Evolutionary conservation across 768 basidiomycete species (phyloP).

Genomic region (Mycena kentingensis): DNA sequence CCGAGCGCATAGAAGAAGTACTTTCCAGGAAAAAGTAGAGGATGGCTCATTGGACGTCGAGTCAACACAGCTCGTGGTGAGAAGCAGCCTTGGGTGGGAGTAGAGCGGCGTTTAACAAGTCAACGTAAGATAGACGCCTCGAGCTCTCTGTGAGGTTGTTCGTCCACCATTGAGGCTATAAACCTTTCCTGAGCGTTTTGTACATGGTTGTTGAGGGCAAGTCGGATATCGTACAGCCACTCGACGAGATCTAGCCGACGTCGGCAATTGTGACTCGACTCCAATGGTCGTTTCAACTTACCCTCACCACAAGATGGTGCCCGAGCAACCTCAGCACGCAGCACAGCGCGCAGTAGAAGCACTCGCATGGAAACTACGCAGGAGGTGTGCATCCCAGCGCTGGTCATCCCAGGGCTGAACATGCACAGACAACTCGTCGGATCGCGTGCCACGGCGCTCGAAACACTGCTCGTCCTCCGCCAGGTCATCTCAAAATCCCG

Average conservation of each 20-base stretch:
- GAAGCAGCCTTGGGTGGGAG: too few relatives aligned
- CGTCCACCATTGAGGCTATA: too few relatives aligned
- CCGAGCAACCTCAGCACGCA: background rate
- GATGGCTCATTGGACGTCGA: too few relatives aligned
- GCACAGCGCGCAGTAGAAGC: slow-evolving; percentile 57
- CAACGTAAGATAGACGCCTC: too few relatives aligned
- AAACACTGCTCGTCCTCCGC: slow-evolving; percentile 84
- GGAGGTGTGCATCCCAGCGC: slow-evolving; percentile 55
- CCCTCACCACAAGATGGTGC: background rate
- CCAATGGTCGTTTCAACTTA: background rate
- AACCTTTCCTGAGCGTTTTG: too few relatives aligned
- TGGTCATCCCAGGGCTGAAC: slow-evolving; percentile 10
- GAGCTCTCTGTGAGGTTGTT: too few relatives aligned
- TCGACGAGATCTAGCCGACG: background rate
- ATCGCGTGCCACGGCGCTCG: slow-evolving; percentile 84
- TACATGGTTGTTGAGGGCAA: too few relatives aligned
- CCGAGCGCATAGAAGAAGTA: slow-evolving; percentile 65
- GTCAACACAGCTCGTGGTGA: too few relatives aligned
- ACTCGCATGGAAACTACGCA: slow-evolving; percentile 66
- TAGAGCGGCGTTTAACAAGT: too few relatives aligned
- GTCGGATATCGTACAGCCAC: too few relatives aligned
- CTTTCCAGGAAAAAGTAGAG: too few relatives aligned
- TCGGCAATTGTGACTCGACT: background rate
- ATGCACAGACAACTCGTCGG: slow-evolving; percentile 82
- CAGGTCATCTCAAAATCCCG: slow-evolving; percentile 87